Percentiles rank a stretch among this genome's conserved stretches.
phyloP scores from a whole-genome alignment of 257 asterid species.

The Solanum bukasovii region DNA sequence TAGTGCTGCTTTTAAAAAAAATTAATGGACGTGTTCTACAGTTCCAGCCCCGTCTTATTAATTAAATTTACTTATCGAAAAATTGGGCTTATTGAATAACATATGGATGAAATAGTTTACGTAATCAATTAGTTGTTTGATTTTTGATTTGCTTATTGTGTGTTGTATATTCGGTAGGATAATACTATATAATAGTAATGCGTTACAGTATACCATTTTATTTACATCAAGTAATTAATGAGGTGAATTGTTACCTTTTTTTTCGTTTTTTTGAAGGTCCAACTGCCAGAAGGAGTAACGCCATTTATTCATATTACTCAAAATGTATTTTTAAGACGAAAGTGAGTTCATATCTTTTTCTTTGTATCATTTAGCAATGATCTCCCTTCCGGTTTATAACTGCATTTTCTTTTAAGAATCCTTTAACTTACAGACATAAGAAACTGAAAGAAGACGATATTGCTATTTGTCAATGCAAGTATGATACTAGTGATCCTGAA shows the following conservation, averaged over 20 bases:
- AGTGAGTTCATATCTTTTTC: background rate
- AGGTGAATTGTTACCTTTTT: too few relatives aligned
- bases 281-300: background rate
- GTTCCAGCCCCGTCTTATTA: background rate
- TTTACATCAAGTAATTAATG: too few relatives aligned
- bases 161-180: background rate
- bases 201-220: too few relatives aligned
- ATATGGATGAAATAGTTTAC: background rate
- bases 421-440: constrained; percentile 28
- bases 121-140: background rate
- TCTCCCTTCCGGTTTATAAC: background rate
- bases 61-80: background rate
- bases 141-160: background rate
- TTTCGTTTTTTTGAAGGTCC: background rate
- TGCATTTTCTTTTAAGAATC: background rate
- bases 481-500: constrained; percentile 47
- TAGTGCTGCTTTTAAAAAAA: too few relatives aligned
- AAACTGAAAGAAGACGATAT: constrained; percentile 74
- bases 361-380: background rate
- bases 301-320: background rate
- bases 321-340: background rate
- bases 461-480: constrained; percentile 69
- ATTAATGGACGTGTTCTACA: too few relatives aligned
- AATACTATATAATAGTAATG: too few relatives aligned
- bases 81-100: background rate